Evolutionary conservation across 2,329 filamentous ascomycete species (phyloP).

Genomic region (Camillea tinctor): DNA sequence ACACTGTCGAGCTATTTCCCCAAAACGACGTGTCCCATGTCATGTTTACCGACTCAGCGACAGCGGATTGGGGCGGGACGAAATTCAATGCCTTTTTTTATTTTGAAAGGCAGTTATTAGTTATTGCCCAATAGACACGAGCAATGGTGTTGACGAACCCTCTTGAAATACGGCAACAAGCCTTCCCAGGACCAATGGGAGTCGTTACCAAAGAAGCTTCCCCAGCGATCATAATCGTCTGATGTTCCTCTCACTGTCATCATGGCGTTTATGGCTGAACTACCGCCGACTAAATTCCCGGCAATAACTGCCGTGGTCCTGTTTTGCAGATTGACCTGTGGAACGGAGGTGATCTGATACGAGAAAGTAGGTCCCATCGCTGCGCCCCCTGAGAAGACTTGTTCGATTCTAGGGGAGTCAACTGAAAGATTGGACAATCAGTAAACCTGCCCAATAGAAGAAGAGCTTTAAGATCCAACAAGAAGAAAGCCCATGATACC

Average conservation of each 20-base stretch:
- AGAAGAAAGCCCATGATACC: conserved; percentile 9
- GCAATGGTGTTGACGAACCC: conserved; percentile 17
- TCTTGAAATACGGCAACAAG: conserved; percentile 34
- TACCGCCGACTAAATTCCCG: conserved; percentile 29
- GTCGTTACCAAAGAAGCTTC: conserved; percentile 29
- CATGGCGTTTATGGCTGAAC: conserved; percentile 32
- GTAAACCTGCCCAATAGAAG: background rate
- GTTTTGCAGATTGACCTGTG: conserved; percentile 25
- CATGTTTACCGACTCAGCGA: conserved; percentile 31
- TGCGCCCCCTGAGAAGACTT: conserved; percentile 24
- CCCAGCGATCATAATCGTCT: conserved; percentile 36
- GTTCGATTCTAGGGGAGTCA: conserved; percentile 25
- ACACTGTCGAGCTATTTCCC: conserved; percentile 37
- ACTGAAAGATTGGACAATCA: conserved; percentile 9
- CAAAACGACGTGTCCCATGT: conserved; percentile 36
- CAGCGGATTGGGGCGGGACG: conserved; percentile 20
- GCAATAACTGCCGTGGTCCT: conserved; percentile 20
- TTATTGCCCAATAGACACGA: background rate
- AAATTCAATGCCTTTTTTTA: conserved; percentile 17
- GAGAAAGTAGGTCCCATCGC: conserved; percentile 25
- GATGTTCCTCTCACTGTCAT: conserved; percentile 29
- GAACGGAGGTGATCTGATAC: conserved; percentile 29
- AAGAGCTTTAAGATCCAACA: no score
- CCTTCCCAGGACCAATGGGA: conserved; percentile 34
- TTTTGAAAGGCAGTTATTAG: background rate